Conservation (phyloP, 2,329 filamentous ascomycete genomes). For the Didymella glomerata region DNA sequence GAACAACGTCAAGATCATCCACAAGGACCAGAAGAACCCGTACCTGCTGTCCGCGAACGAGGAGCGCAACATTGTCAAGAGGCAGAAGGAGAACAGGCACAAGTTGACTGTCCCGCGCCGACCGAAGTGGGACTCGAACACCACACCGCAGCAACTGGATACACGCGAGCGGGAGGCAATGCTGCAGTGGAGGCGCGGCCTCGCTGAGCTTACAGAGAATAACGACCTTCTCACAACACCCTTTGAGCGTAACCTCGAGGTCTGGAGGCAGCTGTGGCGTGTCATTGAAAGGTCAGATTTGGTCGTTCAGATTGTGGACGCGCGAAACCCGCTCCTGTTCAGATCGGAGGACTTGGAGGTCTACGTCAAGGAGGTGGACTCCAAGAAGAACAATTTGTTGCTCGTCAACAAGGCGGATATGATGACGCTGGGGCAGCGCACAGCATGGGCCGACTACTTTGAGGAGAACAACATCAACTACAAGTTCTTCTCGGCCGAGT, state of each 20-base stretch:
- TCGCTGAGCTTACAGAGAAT: slow-evolving; percentile 92
- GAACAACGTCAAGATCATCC: slow-evolving; percentile 99
- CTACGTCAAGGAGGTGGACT: slow-evolving; percentile 93
- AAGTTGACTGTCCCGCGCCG: slow-evolving; percentile 88
- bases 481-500: slow-evolving; percentile 92
- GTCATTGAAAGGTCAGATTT: slow-evolving; percentile 97
- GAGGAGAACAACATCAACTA: slow-evolving; percentile 82
- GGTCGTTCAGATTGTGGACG: slow-evolving; percentile 97
- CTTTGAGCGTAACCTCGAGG: slow-evolving; percentile 95
- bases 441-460: slow-evolving; percentile 87
- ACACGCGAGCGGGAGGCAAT: slow-evolving; percentile 79
- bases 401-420: slow-evolving; percentile 99
- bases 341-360: slow-evolving; percentile 90
- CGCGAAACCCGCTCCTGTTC: slow-evolving; percentile 92
- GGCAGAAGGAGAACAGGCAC: slow-evolving; percentile 81
- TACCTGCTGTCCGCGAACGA: slow-evolving; percentile 87
- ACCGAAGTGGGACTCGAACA: slow-evolving; percentile 86
- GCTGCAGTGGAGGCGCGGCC: slow-evolving; percentile 84
- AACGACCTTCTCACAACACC: slow-evolving; percentile 96
- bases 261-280: slow-evolving; percentile 97
- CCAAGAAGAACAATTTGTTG: slow-evolving; percentile 86
- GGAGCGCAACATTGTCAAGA: slow-evolving; percentile 78
- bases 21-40: slow-evolving; percentile 94
- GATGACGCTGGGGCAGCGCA: slow-evolving; percentile 88
- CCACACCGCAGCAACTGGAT: slow-evolving; percentile 84